Percentiles rank a stretch among this genome's conserved stretches.
phyloP scores from a whole-genome alignment of 495 filamentous ascomycete species.

The Clohesyomyces aquaticus region DNA sequence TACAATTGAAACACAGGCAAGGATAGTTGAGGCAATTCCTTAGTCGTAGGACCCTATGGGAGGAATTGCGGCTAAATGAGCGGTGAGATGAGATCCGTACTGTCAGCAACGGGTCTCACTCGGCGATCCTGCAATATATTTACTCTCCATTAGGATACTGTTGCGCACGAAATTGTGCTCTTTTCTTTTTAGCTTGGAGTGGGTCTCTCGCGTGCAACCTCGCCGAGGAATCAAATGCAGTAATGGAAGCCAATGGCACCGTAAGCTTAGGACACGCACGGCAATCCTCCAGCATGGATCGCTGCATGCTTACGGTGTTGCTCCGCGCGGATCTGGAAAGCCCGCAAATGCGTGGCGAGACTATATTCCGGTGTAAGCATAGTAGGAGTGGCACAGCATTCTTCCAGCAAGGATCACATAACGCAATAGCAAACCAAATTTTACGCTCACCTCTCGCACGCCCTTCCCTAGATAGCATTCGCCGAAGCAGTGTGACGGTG shows the following conservation, averaged over 20 bases:
- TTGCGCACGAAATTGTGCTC: background rate
- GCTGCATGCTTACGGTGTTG: background rate
- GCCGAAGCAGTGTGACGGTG: too few relatives aligned
- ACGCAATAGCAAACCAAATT: background rate
- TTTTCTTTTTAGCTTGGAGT: background rate
- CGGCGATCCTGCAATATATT: background rate
- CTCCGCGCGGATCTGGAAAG: background rate
- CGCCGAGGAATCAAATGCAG: background rate
- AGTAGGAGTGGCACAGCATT: background rate
- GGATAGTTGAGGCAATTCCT: background rate
- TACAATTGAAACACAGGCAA: background rate
- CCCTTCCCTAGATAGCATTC: background rate
- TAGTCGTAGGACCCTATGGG: background rate
- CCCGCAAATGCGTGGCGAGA: background rate
- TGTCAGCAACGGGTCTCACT: background rate
- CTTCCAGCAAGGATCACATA: background rate
- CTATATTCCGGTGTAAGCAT: background rate
- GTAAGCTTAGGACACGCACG: background rate
- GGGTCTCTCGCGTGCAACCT: background rate
- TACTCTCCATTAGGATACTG: too few relatives aligned
- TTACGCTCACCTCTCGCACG: background rate
- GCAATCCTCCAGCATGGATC: background rate
- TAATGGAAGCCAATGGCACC: background rate
- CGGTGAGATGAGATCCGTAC: background rate
- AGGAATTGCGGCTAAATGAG: background rate